phyloP scores from a whole-genome alignment of 306 rosid genomes.

The Rosa rugosa region DNA sequence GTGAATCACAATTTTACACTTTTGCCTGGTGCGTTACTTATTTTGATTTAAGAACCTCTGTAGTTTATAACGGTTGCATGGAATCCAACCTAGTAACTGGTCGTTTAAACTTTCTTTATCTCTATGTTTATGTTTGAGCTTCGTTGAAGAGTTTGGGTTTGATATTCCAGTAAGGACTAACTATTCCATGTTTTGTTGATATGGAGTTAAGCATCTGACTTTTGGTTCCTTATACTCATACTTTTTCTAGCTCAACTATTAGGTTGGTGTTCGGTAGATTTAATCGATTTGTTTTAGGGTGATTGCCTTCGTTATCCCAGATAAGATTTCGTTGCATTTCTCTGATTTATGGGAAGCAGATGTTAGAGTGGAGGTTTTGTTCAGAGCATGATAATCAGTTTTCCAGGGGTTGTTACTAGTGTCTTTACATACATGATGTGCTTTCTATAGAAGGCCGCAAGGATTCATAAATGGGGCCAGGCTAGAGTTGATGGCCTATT shows the following conservation, averaged over 20 bases:
- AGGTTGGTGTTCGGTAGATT: constrained; percentile 20
- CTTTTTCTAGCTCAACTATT: background rate
- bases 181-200: background rate
- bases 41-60: background rate
- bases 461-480: background rate
- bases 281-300: background rate
- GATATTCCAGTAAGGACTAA: background rate
- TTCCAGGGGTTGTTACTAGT: constrained; percentile 38
- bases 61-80: background rate
- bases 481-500: background rate
- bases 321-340: constrained; percentile 34
- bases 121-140: background rate
- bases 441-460: background rate
- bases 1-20: background rate
- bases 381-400: constrained; percentile 21
- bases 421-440: constrained; percentile 34
- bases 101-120: background rate
- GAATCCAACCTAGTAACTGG: background rate
- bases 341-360: constrained; percentile 42
- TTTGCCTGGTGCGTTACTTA: background rate
- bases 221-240: background rate
- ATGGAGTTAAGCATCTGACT: no score
- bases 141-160: background rate
- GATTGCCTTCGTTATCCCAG: constrained; percentile 42
- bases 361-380: constrained; percentile 17